Percentiles rank a stretch among this genome's conserved stretches.
Conservation (phyloP, 257 asterid genomes). For the Nicotiana sylvestris region DNA sequence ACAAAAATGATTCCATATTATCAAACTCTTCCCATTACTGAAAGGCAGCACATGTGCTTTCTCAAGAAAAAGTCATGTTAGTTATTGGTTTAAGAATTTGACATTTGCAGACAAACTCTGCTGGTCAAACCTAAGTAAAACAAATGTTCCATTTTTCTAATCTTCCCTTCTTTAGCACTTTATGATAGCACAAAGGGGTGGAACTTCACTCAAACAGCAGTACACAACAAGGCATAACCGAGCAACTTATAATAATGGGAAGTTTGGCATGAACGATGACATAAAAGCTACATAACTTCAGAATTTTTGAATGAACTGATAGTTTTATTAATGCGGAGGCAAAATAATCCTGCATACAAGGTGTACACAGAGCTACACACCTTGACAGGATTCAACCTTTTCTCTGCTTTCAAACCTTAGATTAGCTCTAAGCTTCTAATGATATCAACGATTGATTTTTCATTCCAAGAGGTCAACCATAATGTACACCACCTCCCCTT, state of each 20-base stretch:
- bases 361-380: not conserved
- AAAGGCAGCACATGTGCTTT: not conserved
- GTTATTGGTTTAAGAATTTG: constrained; percentile 8
- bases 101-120: not conserved
- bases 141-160: not conserved
- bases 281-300: not conserved
- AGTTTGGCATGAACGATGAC: not conserved
- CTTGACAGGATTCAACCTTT: not conserved
- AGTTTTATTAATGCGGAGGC: not conserved
- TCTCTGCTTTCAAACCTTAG: not conserved
- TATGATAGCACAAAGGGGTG: not conserved
- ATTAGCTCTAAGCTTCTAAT: not conserved
- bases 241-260: not conserved
- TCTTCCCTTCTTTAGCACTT: not conserved
- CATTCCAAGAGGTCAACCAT: not conserved
- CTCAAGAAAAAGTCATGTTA: not conserved
- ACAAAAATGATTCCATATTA: not conserved
- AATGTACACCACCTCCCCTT: not conserved
- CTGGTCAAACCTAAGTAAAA: not conserved
- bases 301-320: not conserved
- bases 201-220: not conserved
- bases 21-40: not conserved
- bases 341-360: not conserved
- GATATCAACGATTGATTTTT: not conserved
- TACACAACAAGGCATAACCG: not conserved